Base-by-base conservation (phyloP, 345 rosid species). In the Bruguiera parviflora region DNA sequence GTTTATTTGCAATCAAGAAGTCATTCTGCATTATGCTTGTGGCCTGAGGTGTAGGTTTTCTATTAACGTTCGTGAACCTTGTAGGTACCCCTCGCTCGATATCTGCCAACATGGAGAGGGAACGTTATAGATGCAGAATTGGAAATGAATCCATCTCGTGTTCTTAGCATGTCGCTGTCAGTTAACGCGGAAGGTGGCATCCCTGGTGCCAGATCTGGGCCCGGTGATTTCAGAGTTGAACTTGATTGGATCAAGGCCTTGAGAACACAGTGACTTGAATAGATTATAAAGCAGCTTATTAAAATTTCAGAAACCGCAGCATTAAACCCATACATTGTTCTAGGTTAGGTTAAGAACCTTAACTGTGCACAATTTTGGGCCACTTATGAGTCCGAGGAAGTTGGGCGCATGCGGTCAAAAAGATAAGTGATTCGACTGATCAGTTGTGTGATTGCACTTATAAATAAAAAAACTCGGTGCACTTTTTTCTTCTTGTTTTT, bases 241-340 rank as follows among this genome's bases (percentile, higher is more conserved):
- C 77, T 94, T 28, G 97, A 94, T 68, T 92, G 96, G 96, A 88
- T 92, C 77, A 94, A 88, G 78, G 96, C 97, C 24, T 51, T 84
- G 59, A 80, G 82, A 72, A 65, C 82, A 47, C 31, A 43, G 8
- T 65, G 39, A 74, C 31, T 39, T 16, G 2, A 10, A 43, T 6
- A 33, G 28, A 27, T 43, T n/a, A 28, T 52, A 13, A 7, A 58
- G 59, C 53, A 19, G 60, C 35, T 72, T 46, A 3, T 24, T 37
- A 33, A 27, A 58, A 33, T 20, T n/a, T 33, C 53, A 43, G 46
- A 32, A n/a, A 53, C 32, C 49, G 19, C 46, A n/a, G 65, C 43
- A 20, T 37, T 4, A 39, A 22, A 22, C 29, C 65, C 19, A 10
- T 0, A 39, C 15, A 21, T 43, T 24, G 65, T 49, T 64, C 20